Base-by-base conservation (phyloP, 1,139 yeast species). In the Magnusiomyces paraingens region DNA sequence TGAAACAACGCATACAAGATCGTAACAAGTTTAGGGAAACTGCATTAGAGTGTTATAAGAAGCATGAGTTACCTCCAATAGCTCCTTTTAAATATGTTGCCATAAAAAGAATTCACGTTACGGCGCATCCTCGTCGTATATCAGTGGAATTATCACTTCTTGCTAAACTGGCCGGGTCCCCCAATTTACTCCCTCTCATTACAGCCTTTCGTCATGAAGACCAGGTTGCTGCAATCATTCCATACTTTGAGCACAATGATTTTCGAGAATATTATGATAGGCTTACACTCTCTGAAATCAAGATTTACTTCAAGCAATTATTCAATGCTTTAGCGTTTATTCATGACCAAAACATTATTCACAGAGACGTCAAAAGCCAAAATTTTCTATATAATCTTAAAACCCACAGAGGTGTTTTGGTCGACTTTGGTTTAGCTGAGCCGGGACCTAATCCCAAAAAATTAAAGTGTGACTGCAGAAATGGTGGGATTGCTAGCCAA, bases 371-470 rank as follows among this genome's bases (percentile, higher is more conserved):
- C 62, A 90, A 90, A 66, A 96, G 96, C 1, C 49, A 38, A 54
- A 90, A 90, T 68, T 91, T 90, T 66, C 69, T 90, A 41, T 90
- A 84, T 70, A 87, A 90, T 66, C 86, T 89, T 1, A 78, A 79
- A 61, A 79, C 81, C 52, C 83, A 89, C 26, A 77, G 80, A 52
- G 98, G 98, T 1, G 94, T 88, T 0, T 73, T 90, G 52, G 96
- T 90, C 4, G 98, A 90, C 71, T 90, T 90, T 73, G 98, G 98
- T 1, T 74, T 90, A 54, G 97, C 97, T 0, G 97, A 90, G 21
- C 41, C 32, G 1, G 15, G 41, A 20, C 54, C 52, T 3, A 32
- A 38, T 4, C 47, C 43, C 1, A 14, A 18, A 6, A 43, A 41
- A 26, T 42, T 52, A 20, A 46, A 44, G 39, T 55, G 57, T 41